These are phyloP conservation scores for Mucor indicus DNA, from an alignment of 371 early-diverging fungal genomes.

Conservation along the genomic window DNA sequence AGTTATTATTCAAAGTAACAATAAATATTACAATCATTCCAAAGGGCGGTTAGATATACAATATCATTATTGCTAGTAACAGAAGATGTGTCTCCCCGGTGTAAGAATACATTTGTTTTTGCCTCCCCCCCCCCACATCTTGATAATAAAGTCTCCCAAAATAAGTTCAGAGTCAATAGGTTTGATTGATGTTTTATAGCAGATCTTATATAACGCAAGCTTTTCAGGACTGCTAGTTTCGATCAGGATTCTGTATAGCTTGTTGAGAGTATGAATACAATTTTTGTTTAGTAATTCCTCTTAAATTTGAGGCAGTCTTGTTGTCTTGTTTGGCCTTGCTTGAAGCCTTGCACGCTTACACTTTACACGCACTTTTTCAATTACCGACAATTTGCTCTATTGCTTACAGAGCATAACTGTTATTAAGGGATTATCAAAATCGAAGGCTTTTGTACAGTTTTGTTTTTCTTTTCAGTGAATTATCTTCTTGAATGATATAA, in stretches of 20 bases:
- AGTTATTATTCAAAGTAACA: no score
- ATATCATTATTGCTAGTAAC: neutral
- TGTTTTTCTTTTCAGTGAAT: no score
- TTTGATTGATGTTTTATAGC: neutral
- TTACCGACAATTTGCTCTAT: no score
- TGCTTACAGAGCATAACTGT: no score
- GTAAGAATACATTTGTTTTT: neutral
- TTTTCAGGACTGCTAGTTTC: conserved; percentile 1
- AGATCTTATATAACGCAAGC: neutral
- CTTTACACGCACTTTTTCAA: no score
- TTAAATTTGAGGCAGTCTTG: neutral
- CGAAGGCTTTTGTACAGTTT: no score
- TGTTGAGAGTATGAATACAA: neutral
- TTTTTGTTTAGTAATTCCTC: neutral
- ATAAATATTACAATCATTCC: no score
- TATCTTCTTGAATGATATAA: no score
- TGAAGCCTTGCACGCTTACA: conserved; percentile 2
- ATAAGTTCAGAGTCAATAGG: neutral
- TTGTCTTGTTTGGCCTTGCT: conserved; percentile 1
- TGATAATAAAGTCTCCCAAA: neutral
- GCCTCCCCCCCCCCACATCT: neutral
- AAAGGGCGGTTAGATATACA: no score
- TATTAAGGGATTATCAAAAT: no score
- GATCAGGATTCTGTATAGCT: conserved; percentile 2
- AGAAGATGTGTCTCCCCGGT: neutral